Evolutionary conservation across 2,329 filamentous ascomycete genomes (phyloP), one percentile per base, ranked within the genome.

Genomic region (Sporothrix phasma): DNA sequence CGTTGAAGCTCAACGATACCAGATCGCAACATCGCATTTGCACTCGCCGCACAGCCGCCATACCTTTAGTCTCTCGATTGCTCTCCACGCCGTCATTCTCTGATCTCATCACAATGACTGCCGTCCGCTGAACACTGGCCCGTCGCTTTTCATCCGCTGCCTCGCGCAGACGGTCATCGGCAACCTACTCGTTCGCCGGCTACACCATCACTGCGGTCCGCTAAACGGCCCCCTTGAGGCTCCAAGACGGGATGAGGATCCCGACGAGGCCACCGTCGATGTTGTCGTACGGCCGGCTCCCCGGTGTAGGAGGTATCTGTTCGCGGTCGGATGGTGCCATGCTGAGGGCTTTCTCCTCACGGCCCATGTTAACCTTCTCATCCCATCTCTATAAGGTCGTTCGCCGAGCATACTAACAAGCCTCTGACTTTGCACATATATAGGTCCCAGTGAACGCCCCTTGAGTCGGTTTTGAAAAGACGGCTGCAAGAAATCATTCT

Each of bases 211-310:
- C 95, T 62, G 89, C 88, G n/a, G 64, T 88, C 90, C 15, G 91
- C 96, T n/a, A 69, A 97, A 96, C 76, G 94, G 93, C 0, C 94
- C 94, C 17, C 85, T 97, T 69, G 94, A 99, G 78, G 90, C 93
- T 17, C 86, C 87, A 70, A 85, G 92, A 71, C 86, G 90, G 71
- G 93, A 99, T 73, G 91, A 97, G 74, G 85, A 94, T 69, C 89
- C 94, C 7, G 92, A 96, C 75, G 92, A 97, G 78, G 91, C 93
- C 31, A 85, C 88, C 59, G 81, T 99, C 68, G 94, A 97, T 76
- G 90, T 99, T 65, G 86, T 93, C 73, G 84, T 99, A 68, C 86
- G 94, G 74, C 93, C 93, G 58, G 88, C 89, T 41, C 86, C n/a
- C 88, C 68, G 92, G 92, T 17, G 87, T 94, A 53, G 91, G 89